Conservation (phyloP, 768 basidiomycete genomes). For the Clavaria fumosa region DNA sequence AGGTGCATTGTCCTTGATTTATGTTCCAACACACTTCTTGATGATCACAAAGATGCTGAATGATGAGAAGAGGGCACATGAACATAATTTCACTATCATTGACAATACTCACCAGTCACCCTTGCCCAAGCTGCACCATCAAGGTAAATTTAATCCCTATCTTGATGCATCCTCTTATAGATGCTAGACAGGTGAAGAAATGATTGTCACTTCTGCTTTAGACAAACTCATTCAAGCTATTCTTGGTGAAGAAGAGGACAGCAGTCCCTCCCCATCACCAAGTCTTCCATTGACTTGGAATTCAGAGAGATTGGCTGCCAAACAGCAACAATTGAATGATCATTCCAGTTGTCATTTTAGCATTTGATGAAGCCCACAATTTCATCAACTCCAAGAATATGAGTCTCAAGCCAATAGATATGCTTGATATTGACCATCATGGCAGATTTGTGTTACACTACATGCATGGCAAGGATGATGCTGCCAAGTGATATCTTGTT, state of each 20-base stretch:
- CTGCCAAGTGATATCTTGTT: neutral
- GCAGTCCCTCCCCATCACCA: neutral
- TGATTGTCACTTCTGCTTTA: neutral
- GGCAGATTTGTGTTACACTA: neutral
- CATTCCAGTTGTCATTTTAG: constrained; percentile 1
- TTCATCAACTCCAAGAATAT: neutral
- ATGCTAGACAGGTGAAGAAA: neutral
- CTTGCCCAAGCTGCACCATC: neutral
- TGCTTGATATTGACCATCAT: neutral
- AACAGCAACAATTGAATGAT: neutral
- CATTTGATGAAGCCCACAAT: constrained; percentile 3
- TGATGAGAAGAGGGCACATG: neutral
- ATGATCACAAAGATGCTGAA: neutral
- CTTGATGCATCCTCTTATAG: neutral
- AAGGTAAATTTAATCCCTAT: neutral
- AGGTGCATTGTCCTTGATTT: neutral
- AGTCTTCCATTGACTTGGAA: neutral
- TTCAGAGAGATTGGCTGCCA: neutral
- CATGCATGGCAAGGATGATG: neutral
- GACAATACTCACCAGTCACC: neutral
- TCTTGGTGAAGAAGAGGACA: neutral
- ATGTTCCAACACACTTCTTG: neutral
- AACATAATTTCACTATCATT: neutral
- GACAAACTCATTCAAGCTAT: neutral
- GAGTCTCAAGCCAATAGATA: neutral